Conservation (phyloP, 768 basidiomycete genomes). For the Tephrocybe rancida region DNA sequence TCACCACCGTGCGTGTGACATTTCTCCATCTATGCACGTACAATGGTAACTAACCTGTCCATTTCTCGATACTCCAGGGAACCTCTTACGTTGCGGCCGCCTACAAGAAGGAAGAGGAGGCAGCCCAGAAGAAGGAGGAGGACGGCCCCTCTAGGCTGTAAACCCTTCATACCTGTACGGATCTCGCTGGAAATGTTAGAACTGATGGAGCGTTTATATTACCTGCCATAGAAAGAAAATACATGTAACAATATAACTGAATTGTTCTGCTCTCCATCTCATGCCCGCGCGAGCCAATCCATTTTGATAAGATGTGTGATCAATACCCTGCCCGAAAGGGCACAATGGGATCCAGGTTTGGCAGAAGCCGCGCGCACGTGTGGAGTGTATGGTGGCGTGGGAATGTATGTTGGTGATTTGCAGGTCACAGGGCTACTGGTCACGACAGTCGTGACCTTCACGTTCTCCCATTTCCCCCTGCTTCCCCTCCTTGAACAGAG, state of each 20-base stretch:
- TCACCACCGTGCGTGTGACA: constrained; percentile 56
- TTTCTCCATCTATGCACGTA: not conserved
- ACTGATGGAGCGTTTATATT: constrained; percentile 1
- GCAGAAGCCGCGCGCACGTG: constrained; percentile 13
- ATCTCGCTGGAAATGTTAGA: not conserved
- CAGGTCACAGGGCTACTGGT: constrained; percentile 31
- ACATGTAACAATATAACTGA: constrained; percentile 11
- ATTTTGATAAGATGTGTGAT: not conserved
- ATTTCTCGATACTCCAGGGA: constrained; percentile 26
- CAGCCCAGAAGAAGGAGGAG: constrained; percentile 27
- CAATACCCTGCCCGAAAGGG: not conserved
- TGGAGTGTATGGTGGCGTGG: constrained; percentile 24
- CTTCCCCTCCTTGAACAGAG: constrained; percentile 10
- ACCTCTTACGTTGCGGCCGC: constrained; percentile 37
- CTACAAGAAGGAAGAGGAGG: constrained; percentile 32
- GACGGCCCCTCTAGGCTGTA: constrained; percentile 23
- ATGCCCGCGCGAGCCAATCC: too few species aligned
- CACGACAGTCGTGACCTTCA: constrained; percentile 33
- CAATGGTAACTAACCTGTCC: not conserved
- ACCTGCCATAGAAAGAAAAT: constrained; percentile 7
- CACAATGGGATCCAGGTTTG: not conserved
- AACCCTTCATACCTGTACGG: not conserved
- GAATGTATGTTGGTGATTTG: constrained; percentile 22
- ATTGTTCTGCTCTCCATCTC: not conserved
- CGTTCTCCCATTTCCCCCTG: constrained; percentile 24